Conservation (phyloP, 2,329 filamentous ascomycete genomes). For the Diplodia mutila region DNA sequence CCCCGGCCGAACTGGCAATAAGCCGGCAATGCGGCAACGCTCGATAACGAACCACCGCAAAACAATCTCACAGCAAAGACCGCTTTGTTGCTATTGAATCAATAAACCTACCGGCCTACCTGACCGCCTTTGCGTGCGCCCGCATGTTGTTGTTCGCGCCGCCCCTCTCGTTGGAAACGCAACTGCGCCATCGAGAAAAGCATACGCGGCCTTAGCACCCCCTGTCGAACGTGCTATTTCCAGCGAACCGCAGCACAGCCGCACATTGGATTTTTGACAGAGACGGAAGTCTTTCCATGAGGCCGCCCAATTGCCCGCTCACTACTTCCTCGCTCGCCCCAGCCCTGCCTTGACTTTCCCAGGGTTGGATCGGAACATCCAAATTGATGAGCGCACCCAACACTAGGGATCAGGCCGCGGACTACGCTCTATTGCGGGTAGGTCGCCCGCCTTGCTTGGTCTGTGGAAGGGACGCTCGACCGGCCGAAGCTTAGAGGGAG, state of each 20-base stretch:
- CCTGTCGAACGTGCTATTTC: conserved; percentile 19
- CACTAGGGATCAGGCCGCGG: not conserved
- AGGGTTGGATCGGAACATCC: not conserved
- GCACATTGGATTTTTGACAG: conserved; percentile 7
- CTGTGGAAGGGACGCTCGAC: conserved; percentile 1
- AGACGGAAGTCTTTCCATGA: conserved; percentile 1
- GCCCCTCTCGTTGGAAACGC: conserved; percentile 9
- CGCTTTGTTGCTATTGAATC: not conserved
- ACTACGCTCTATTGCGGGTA: not conserved
- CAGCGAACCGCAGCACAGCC: conserved; percentile 18
- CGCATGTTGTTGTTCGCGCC: not conserved
- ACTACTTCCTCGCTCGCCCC: not conserved
- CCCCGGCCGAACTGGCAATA: not conserved
- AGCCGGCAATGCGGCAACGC: not conserved
- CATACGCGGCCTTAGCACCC: conserved; percentile 19
- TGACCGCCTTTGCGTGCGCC: not conserved
- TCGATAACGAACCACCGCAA: not conserved
- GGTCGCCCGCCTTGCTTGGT: not conserved
- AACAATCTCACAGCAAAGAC: not conserved
- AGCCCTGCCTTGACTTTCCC: conserved; percentile 1
- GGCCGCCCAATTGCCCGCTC: not conserved
- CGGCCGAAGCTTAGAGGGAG: not conserved
- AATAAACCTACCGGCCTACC: not conserved
- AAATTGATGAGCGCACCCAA: conserved; percentile 10
- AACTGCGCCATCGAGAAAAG: conserved; percentile 1